Conservation (phyloP, 148 eudicot species). For the Amaranthus palmeri region DNA sequence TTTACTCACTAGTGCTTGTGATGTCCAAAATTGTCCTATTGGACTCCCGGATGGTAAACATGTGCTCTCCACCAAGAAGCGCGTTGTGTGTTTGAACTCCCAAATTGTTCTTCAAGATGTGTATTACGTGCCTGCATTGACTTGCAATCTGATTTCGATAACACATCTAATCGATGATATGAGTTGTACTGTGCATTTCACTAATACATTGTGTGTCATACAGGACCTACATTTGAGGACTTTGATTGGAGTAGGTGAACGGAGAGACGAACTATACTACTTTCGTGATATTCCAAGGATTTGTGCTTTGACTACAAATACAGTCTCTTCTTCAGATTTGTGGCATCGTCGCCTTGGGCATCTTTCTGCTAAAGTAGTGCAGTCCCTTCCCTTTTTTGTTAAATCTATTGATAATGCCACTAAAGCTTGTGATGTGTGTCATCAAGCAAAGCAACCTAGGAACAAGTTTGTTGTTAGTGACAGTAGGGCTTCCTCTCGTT, state of each 20-base stretch:
- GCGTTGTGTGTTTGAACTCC: too few species aligned
- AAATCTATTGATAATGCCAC: too few species aligned
- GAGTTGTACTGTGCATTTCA: not conserved
- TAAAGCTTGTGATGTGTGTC: not conserved
- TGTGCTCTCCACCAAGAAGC: not conserved
- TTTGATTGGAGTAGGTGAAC: too few species aligned
- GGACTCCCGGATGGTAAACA: not conserved
- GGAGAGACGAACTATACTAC: too few species aligned
- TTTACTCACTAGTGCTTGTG: not conserved
- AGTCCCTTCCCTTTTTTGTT: not conserved
- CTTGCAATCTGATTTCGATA: too few species aligned
- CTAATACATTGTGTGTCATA: not conserved
- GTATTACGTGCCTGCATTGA: too few species aligned
- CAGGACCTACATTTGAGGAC: not conserved
- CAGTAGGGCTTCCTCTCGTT: not conserved
- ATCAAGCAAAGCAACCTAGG: not conserved
- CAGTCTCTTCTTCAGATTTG: not conserved
- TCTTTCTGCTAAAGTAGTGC: not conserved
- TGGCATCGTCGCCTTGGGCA: conserved; percentile 3
- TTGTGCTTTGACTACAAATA: not conserved
- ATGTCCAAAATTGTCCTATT: not conserved
- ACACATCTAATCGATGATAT: not conserved
- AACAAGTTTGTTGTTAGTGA: not conserved
- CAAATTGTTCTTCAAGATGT: too few species aligned
- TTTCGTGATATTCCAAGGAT: too few species aligned